A percentile compares a stretch with the other conserved stretches of the same genome.
Evolutionary conservation across 1,139 yeast species (phyloP).

Genomic region (Pneumocystis carinii): DNA sequence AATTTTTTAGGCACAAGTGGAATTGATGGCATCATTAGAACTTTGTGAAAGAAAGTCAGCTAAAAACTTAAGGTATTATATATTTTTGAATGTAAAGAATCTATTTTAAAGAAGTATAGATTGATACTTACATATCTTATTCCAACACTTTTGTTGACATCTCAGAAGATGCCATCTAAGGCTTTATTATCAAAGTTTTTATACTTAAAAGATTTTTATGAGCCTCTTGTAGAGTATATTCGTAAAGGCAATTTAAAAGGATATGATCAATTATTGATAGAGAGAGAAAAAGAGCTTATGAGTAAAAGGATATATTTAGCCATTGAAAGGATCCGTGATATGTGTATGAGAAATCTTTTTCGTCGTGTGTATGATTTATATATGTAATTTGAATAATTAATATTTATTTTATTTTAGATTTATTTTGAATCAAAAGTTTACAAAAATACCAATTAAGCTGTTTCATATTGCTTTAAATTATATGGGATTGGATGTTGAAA

Average conservation of each 20-base stretch:
- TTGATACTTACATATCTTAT: background rate
- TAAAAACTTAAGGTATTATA: constrained; percentile 24
- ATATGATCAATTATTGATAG: constrained; percentile 34
- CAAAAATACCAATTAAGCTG: constrained; percentile 35
- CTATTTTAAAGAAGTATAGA: background rate
- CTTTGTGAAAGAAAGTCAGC: constrained; percentile 22
- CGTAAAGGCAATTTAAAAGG: constrained; percentile 38
- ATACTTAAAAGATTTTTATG: constrained; percentile 26
- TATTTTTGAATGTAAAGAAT: background rate
- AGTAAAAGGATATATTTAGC: constrained; percentile 49
- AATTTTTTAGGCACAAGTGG: constrained; percentile 29
- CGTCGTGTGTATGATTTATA: constrained; percentile 21
- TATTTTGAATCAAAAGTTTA: constrained; percentile 23
- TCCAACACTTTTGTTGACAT: constrained; percentile 1
- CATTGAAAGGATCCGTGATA: constrained; percentile 35
- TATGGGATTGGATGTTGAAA: constrained; percentile 17
- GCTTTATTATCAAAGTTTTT: background rate
- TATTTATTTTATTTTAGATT: constrained; percentile 6
- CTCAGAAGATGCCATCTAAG: background rate
- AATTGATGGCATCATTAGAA: constrained; percentile 36
- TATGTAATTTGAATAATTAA: constrained; percentile 20
- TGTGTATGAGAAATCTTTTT: constrained; percentile 40
- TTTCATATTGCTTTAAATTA: constrained; percentile 36
- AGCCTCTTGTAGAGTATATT: constrained; percentile 37
- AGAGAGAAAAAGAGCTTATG: constrained; percentile 39